phyloP scores from a whole-genome alignment of 2,329 filamentous ascomycete species.

The Dothistroma septosporum region DNA sequence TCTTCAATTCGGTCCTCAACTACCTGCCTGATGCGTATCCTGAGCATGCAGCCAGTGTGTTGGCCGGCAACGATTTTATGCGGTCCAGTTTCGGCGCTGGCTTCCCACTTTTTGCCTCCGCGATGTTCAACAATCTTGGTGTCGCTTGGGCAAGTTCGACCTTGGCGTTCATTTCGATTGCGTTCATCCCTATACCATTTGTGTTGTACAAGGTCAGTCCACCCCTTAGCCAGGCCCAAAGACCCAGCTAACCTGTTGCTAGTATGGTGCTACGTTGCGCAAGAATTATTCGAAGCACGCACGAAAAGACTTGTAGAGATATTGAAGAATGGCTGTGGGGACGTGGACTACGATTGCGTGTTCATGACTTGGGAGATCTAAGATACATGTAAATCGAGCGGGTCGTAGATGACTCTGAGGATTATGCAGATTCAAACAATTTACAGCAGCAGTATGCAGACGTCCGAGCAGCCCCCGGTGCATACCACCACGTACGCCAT shows the following conservation, averaged over 20 bases:
- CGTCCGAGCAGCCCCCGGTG: too few relatives aligned
- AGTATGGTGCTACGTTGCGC: conserved; percentile 40
- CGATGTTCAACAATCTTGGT: conserved; percentile 41
- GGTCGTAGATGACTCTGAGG: background rate
- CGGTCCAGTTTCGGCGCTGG: conserved; percentile 40
- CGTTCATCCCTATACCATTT: conserved; percentile 47
- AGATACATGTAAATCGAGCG: background rate
- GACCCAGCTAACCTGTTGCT: conserved; percentile 5
- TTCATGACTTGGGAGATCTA: background rate
- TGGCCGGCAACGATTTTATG: conserved; percentile 46
- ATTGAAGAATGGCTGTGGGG: background rate
- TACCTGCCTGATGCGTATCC: conserved; percentile 44
- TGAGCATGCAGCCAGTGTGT: conserved; percentile 40
- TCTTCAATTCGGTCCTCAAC: conserved; percentile 47
- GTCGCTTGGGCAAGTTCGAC: conserved; percentile 41
- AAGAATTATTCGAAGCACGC: conserved; percentile 40
- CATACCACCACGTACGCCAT: too few relatives aligned
- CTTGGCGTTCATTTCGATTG: conserved; percentile 41
- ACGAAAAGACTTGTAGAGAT: conserved; percentile 38
- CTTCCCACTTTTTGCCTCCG: conserved; percentile 39
- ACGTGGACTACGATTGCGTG: background rate
- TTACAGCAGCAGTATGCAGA: background rate
- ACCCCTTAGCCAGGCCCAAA: background rate
- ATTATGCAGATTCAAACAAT: background rate
- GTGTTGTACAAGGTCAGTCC: conserved; percentile 38